Evolutionary conservation across 495 filamentous ascomycete species (phyloP).

Genomic region (Aspergillus wentii): DNA sequence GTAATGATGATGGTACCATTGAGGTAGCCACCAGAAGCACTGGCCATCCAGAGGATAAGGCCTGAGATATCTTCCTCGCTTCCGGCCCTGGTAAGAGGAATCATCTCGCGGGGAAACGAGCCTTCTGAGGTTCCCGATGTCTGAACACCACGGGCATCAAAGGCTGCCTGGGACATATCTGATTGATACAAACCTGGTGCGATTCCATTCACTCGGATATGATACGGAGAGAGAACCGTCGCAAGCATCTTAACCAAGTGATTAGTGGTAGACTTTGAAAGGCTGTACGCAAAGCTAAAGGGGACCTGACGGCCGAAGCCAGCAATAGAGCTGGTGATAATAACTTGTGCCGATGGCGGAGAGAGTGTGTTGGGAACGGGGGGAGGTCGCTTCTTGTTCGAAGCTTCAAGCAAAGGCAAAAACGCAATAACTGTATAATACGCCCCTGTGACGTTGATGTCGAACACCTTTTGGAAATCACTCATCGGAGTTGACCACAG

Average conservation of each 20-base stretch:
- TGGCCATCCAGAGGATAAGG: slow-evolving; percentile 57
- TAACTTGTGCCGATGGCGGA: slow-evolving; percentile 53
- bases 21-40: slow-evolving; percentile 54
- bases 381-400: slow-evolving; percentile 46
- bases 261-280: slow-evolving; percentile 58
- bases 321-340: slow-evolving; percentile 60
- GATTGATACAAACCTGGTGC: slow-evolving; percentile 62
- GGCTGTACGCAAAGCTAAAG: slow-evolving; percentile 57
- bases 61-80: slow-evolving; percentile 60
- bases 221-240: slow-evolving; percentile 47
- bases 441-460: slow-evolving; percentile 54
- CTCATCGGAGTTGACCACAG: slow-evolving; percentile 47
- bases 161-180: slow-evolving; percentile 49
- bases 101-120: slow-evolving; percentile 35
- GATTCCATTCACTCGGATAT: slow-evolving; percentile 61
- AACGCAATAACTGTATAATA: slow-evolving; percentile 64
- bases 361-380: slow-evolving; percentile 33
- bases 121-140: slow-evolving; percentile 34
- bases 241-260: slow-evolving; percentile 62
- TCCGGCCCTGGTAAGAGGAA: slow-evolving; percentile 50
- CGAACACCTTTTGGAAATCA: slow-evolving; percentile 54
- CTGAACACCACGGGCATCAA: slow-evolving; percentile 11
- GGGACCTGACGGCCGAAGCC: slow-evolving; percentile 51
- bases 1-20: slow-evolving; percentile 53
- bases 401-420: slow-evolving; percentile 54